These are phyloP conservation scores for Metarhizium robertsii DNA, from an alignment of 2,329 filamentous ascomycete genomes.

Conservation along the genomic window DNA sequence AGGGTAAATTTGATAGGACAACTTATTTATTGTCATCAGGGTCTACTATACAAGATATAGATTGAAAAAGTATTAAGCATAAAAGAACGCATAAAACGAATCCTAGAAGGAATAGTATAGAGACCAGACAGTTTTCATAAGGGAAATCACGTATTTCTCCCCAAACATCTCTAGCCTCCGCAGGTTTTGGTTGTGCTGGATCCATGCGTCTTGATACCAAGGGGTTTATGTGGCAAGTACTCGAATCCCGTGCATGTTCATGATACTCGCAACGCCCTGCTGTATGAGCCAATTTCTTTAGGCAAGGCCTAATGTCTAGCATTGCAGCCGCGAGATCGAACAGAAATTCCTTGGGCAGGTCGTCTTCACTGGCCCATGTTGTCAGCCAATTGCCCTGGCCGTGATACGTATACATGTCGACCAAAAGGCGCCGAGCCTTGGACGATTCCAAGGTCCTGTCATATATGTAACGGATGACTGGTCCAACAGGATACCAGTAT, in stretches of 20 bases:
- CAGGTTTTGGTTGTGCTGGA: neutral
- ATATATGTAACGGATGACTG: constrained; percentile 2
- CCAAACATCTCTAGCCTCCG: too few species aligned
- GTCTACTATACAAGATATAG: too few species aligned
- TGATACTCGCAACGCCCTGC: neutral
- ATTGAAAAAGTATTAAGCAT: too few species aligned
- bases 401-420: neutral
- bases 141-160: too few species aligned
- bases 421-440: neutral
- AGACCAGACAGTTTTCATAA: too few species aligned
- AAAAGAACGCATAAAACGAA: too few species aligned
- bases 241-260: neutral
- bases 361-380: neutral
- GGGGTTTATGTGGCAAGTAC: neutral
- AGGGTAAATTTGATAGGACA: too few species aligned
- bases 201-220: neutral
- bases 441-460: constrained; percentile 1
- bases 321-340: neutral
- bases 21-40: too few species aligned
- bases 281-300: neutral
- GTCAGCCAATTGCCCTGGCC: neutral
- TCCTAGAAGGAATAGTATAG: too few species aligned
- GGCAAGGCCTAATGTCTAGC: neutral
- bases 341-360: neutral
- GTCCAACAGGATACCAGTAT: constrained; percentile 2